Evolutionary conservation across 2,329 filamentous ascomycete species (phyloP).

Genomic region (Scedosporium boydii): DNA sequence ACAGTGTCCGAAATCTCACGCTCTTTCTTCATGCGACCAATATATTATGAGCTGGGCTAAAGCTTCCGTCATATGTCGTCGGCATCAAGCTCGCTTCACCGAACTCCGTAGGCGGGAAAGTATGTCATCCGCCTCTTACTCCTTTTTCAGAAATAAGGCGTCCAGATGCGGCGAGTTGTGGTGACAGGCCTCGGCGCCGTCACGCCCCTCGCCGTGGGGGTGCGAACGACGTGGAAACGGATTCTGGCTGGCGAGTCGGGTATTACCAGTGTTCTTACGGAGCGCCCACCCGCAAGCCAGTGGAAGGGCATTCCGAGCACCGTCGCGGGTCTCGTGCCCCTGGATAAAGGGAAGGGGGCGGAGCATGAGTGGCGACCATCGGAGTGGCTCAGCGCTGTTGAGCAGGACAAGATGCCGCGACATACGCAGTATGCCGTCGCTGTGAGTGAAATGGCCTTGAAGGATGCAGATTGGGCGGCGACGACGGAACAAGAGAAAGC

Average conservation of each 20-base stretch:
- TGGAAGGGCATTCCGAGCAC: constrained; percentile 74
- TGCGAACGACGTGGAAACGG: constrained; percentile 68
- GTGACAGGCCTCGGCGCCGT: constrained; percentile 76
- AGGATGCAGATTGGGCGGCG: constrained; percentile 71
- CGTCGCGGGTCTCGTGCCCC: constrained; percentile 74
- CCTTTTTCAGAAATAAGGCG: background rate
- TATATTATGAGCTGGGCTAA: background rate
- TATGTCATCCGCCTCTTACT: background rate
- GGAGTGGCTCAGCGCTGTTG: constrained; percentile 43
- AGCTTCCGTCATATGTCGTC: background rate
- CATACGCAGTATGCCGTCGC: constrained; percentile 91
- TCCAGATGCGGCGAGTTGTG: constrained; percentile 60
- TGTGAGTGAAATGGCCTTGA: constrained; percentile 74
- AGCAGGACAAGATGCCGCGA: constrained; percentile 71
- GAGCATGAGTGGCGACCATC: constrained; percentile 35
- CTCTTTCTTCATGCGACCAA: background rate
- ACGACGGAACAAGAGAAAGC: constrained; percentile 53
- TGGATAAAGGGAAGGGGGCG: constrained; percentile 25
- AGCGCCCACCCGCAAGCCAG: constrained; percentile 43
- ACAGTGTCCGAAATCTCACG: no score
- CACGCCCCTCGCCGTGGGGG: constrained; percentile 74
- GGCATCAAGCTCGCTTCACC: background rate
- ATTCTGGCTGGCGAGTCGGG: constrained; percentile 74
- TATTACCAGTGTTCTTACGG: constrained; percentile 54
- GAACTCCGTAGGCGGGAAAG: background rate